Conservation (phyloP, 2,329 filamentous ascomycete genomes). For the Byssoonygena ceratinophila region DNA sequence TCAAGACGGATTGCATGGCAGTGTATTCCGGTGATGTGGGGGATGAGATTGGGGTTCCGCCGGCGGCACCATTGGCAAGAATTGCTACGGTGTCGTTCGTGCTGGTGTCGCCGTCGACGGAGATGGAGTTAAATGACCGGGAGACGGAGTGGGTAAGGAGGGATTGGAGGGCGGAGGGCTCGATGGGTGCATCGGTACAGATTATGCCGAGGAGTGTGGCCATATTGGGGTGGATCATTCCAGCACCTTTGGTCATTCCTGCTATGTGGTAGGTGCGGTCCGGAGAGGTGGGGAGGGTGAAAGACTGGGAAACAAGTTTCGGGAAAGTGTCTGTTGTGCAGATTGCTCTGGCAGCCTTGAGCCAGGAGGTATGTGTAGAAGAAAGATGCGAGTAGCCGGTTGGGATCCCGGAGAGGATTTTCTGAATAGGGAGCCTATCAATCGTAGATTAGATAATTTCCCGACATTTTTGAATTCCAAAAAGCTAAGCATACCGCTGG, state of each 20-base stretch:
- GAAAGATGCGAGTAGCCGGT: constrained; percentile 61
- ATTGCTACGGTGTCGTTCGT: constrained; percentile 95
- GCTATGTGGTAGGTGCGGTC: constrained; percentile 69
- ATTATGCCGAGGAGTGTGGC: constrained; percentile 85
- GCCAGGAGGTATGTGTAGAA: constrained; percentile 71
- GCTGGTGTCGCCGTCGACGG: constrained; percentile 90
- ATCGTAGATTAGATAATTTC: constrained; percentile 6
- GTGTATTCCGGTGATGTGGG: constrained; percentile 49
- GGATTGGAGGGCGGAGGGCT: constrained; percentile 53
- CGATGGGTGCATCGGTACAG: constrained; percentile 79
- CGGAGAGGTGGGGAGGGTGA: constrained; percentile 71
- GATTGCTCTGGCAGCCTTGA: constrained; percentile 76
- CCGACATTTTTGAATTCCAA: no score
- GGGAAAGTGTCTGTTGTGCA: constrained; percentile 98
- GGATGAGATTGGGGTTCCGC: constrained; percentile 53
- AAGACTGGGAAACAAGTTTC: constrained; percentile 78
- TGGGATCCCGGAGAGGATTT: constrained; percentile 76
- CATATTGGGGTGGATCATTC: constrained; percentile 99
- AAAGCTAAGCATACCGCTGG: constrained; percentile 59
- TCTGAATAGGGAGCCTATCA: constrained; percentile 71
- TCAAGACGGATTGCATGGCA: constrained; percentile 62
- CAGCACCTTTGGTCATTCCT: constrained; percentile 94
- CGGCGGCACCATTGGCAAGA: constrained; percentile 88
- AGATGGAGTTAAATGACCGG: constrained; percentile 91
- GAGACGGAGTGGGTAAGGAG: constrained; percentile 66